Evolutionary conservation across 257 asterid genomes (phyloP).

Genomic region (Orobanche coerulescens): DNA sequence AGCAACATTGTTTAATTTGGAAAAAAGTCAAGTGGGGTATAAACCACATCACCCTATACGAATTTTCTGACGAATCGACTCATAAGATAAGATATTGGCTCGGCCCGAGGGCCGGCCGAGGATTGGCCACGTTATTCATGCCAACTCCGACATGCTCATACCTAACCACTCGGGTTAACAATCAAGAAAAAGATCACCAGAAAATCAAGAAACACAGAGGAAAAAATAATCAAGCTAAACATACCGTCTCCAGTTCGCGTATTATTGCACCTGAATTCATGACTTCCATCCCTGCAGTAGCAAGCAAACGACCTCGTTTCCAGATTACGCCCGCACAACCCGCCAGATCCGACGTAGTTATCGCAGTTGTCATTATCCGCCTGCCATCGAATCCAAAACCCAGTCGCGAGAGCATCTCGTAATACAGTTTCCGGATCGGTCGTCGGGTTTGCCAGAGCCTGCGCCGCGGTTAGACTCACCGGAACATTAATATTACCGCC

Average conservation of each 20-base stretch:
- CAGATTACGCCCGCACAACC: constrained; percentile 42
- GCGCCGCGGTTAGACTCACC: constrained; percentile 17
- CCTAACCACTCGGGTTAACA: no score
- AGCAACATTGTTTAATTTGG: no score
- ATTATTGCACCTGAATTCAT: constrained; percentile 17
- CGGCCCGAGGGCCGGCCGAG: no score
- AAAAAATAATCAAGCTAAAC: neutral
- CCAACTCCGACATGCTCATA: no score
- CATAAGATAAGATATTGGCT: no score
- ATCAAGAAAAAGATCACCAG: no score
- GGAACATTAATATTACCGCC: constrained; percentile 21
- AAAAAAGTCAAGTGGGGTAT: no score
- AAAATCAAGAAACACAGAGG: neutral
- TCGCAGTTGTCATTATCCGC: constrained; percentile 26
- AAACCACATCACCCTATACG: no score
- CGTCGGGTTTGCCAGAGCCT: neutral
- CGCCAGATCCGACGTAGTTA: constrained; percentile 28
- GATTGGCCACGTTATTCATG: no score
- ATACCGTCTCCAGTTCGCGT: constrained; percentile 18
- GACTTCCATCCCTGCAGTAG: constrained; percentile 20
- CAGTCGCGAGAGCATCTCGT: constrained; percentile 23
- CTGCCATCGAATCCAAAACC: constrained; percentile 43
- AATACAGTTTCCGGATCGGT: neutral
- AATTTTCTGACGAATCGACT: no score
- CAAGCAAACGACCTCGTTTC: constrained; percentile 28